These are phyloP conservation scores for Aspergillus clavatus DNA, from an alignment of 2,329 filamentous ascomycete genomes.

Conservation along the genomic window DNA sequence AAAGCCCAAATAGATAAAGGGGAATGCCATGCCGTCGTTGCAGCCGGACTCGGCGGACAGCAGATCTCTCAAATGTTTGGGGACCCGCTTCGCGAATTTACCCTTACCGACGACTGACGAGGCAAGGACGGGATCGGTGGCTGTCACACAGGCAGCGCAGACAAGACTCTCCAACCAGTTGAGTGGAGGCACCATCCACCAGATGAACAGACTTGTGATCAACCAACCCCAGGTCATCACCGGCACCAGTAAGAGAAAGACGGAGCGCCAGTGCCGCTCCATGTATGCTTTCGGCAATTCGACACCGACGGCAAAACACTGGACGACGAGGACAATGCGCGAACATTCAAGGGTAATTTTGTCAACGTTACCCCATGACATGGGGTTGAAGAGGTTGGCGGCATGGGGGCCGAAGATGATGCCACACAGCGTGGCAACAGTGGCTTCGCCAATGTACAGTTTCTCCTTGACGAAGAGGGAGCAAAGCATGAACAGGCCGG, in stretches of 20 bases:
- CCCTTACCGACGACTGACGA: conserved; percentile 98
- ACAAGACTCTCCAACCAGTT: conserved; percentile 87
- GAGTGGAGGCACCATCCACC: conserved; percentile 76
- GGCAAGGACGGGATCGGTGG: conserved; percentile 92
- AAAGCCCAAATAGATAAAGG: conserved; percentile 87
- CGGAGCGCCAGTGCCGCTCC: conserved; percentile 95
- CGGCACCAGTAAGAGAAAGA: conserved; percentile 78
- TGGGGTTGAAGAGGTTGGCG: conserved; percentile 58
- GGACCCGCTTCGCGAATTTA: conserved; percentile 95
- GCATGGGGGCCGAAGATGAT: conserved; percentile 67
- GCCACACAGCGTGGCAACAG: conserved; percentile 70
- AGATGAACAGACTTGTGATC: conserved; percentile 86
- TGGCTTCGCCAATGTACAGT: conserved; percentile 97
- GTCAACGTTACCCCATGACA: conserved; percentile 61
- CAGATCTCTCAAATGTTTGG: conserved; percentile 92
- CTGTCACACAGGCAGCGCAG: conserved; percentile 88
- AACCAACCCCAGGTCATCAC: conserved; percentile 92
- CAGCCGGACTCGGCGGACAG: conserved; percentile 95
- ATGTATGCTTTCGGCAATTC: conserved; percentile 75
- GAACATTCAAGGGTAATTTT: conserved; percentile 66
- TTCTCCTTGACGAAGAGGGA: conserved; percentile 98
- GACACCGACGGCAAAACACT: conserved; percentile 69
- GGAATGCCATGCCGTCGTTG: conserved; percentile 99
- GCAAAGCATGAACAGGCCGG: conserved; percentile 95
- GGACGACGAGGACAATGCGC: conserved; percentile 66